Base-by-base conservation (phyloP, 177 flowering plant genomes). In the Vitis hybrid region DNA sequence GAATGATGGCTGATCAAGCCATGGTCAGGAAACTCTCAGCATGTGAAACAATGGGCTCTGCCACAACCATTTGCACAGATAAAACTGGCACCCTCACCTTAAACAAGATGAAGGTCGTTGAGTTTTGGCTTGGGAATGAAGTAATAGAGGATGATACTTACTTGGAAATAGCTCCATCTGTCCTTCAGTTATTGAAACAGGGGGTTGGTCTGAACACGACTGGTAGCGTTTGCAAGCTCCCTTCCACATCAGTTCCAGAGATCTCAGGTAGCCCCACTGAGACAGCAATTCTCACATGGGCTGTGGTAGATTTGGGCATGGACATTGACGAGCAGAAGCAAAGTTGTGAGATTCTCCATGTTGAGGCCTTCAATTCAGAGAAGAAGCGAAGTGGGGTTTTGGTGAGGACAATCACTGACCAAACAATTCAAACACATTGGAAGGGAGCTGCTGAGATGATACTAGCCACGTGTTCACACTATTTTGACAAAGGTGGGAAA, bases 21-120 rank as follows among this genome's bases (percentile, higher is more conserved):
- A 65, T 82, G 80, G 86, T 83, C 6, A 61, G 83, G 56, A 80
- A 68, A 50, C 83, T 82, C 45, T 78, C 83, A 1, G 83, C 85
- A 1, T 82, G 83, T 65, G 85, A 82, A 66, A 82, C 85, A 18
- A 82, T 82, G 85, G 83, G 85, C 2, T 78, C 83, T 2, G 85
- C 80, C 19, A 80, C 83, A 58, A 76, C 61, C 5, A 80, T 82
- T 49, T 82, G 85, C 56, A 80, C 78, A 3, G 85, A 82, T 23
- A 82, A 82, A 72, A 82, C 83, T 1, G 86, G 86, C 3, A 80
- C 86, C 1, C 75, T 83, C 2, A 83, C 86, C 0, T 45, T 80
- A 56, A 83, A 83, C 60, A 72, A 80, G 64, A 74, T 83, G 83
- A 78, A 62, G 67, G 81, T 78, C 18, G 75, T 72, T 0, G 65